Conservation (phyloP, 2,329 filamentous ascomycete species). For the Fonsecaea monophora region DNA sequence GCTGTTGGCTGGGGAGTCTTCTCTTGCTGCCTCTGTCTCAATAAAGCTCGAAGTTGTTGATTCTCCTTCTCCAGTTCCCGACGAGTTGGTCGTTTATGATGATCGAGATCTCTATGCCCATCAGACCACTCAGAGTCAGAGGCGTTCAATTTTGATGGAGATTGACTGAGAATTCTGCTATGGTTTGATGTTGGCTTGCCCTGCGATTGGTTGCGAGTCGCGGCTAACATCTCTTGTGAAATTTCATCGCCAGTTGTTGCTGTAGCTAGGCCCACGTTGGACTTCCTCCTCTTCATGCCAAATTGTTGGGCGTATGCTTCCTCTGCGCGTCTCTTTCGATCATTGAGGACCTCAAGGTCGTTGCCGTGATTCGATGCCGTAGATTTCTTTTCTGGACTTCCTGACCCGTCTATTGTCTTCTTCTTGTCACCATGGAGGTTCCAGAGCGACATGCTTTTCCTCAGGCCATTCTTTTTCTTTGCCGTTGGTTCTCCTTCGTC, state of each 20-base stretch:
- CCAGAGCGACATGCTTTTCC: conserved; percentile 41
- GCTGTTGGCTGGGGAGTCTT: conserved; percentile 11
- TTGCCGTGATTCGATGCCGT: neutral
- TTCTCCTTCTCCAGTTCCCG: conserved; percentile 40
- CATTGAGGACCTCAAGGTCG: conserved; percentile 35
- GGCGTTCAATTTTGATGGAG: conserved; percentile 13
- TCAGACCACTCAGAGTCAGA: conserved; percentile 23
- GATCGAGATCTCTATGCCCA: conserved; percentile 31
- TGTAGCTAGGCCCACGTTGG: conserved; percentile 16
- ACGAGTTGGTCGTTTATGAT: conserved; percentile 35
- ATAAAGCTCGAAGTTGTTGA: conserved; percentile 38
- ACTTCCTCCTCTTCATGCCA: conserved; percentile 38
- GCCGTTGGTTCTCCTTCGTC: conserved; percentile 16
- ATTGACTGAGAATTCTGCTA: conserved; percentile 8
- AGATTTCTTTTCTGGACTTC: conserved; percentile 19
- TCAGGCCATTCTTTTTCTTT: conserved; percentile 35
- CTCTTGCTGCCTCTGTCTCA: conserved; percentile 35
- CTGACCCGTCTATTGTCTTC: conserved; percentile 10
- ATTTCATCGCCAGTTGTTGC: conserved; percentile 12
- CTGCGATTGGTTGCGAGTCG: conserved; percentile 4
- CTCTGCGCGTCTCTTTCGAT: conserved; percentile 41
- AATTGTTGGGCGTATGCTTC: conserved; percentile 40
- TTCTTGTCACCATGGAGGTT: conserved; percentile 34
- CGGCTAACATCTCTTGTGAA: neutral
- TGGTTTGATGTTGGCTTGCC: neutral